Evolutionary conservation across 1,284 basidiomycete genomes (phyloP).

Genomic region (Apiotrichum domesticum): DNA sequence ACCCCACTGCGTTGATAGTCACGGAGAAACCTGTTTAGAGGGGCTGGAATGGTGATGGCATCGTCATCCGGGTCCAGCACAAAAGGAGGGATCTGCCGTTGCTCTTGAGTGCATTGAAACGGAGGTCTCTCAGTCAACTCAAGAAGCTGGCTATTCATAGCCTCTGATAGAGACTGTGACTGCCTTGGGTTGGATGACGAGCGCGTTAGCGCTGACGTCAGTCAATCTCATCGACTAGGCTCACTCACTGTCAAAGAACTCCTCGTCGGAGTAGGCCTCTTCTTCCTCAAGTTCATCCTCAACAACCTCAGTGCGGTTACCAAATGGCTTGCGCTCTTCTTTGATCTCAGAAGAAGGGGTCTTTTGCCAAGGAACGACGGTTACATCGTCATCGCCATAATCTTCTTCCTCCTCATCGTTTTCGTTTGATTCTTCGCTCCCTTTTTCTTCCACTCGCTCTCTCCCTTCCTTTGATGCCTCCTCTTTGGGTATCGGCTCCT

Average conservation of each 20-base stretch:
- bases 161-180: neutral
- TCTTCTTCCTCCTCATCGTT: constrained; percentile 23
- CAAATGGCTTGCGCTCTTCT: neutral
- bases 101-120: constrained; percentile 18
- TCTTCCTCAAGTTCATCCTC: constrained; percentile 21
- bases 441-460: too few relatives aligned
- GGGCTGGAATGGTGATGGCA: constrained; percentile 40
- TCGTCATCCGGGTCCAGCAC: constrained; percentile 20
- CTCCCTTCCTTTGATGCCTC: too few relatives aligned
- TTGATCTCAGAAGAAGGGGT: neutral
- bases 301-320: constrained; percentile 11
- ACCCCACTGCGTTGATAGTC: constrained; percentile 50
- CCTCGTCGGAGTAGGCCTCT: constrained; percentile 8
- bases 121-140: constrained; percentile 13
- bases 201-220: neutral
- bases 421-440: constrained; percentile 5
- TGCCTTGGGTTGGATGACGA: neutral
- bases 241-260: neutral
- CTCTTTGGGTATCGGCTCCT: too few relatives aligned
- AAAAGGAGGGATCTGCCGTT: constrained; percentile 20
- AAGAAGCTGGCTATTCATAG: neutral
- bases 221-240: neutral
- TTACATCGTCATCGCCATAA: constrained; percentile 12
- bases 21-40: constrained; percentile 50
- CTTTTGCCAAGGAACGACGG: neutral